phyloP scores from a whole-genome alignment of 139 green algal genomes.

The Coelastrella sp. region DNA sequence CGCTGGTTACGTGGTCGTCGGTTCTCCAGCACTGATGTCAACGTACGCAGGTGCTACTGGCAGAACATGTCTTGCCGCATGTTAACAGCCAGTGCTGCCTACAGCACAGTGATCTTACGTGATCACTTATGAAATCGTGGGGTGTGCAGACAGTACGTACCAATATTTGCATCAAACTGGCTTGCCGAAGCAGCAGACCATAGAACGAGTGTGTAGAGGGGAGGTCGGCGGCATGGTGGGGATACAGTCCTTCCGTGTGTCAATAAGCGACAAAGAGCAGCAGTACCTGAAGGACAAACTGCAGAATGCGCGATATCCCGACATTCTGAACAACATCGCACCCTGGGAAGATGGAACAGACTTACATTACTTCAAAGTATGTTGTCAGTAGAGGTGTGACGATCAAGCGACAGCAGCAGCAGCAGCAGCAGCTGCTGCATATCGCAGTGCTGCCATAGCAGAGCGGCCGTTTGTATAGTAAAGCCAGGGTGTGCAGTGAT shows the following conservation, averaged over 20 bases:
- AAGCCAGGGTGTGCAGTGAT: background rate
- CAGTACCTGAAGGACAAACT: constrained; percentile 21
- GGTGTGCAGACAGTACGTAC: too few relatives aligned
- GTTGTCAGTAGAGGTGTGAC: too few relatives aligned
- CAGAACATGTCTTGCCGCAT: too few relatives aligned
- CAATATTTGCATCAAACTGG: background rate
- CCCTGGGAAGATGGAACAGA: constrained; percentile 47
- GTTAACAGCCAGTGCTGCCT: too few relatives aligned
- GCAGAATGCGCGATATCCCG: background rate
- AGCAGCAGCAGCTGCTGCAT: background rate
- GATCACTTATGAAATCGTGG: too few relatives aligned
- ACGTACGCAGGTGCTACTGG: too few relatives aligned
- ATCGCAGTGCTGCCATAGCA: background rate
- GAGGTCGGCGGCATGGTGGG: background rate
- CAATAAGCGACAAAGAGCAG: constrained; percentile 6
- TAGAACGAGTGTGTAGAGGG: background rate
- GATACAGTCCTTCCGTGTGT: background rate
- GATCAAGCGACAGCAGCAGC: background rate
- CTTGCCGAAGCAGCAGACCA: background rate
- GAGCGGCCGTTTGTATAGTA: background rate
- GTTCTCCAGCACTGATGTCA: too few relatives aligned
- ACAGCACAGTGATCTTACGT: too few relatives aligned
- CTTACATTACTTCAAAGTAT: constrained; percentile 41
- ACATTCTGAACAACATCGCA: constrained; percentile 32
- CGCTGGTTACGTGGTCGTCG: too few relatives aligned